phyloP scores from a whole-genome alignment of 768 basidiomycete species.

The Basidioascus undulatus region DNA sequence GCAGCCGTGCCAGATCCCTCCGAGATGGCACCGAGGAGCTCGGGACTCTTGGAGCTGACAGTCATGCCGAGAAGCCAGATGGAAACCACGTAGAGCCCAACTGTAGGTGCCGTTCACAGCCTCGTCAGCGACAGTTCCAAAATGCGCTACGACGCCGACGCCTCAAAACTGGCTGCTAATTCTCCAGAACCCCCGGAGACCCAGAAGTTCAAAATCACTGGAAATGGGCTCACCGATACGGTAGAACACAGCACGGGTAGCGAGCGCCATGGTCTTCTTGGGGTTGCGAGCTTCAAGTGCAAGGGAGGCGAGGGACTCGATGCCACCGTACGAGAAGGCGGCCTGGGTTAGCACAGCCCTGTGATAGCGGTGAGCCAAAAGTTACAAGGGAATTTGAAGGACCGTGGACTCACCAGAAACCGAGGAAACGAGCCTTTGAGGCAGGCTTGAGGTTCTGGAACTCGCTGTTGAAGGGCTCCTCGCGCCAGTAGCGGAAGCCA shows the following conservation, averaged over 20 bases:
- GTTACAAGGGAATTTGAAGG: too few relatives aligned
- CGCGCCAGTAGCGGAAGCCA: conserved; percentile 22
- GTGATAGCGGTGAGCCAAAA: conserved; percentile 24
- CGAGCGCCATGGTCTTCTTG: conserved; percentile 51
- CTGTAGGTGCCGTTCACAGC: conserved; percentile 18
- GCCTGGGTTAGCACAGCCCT: conserved; percentile 27
- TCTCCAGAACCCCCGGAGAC: too few relatives aligned
- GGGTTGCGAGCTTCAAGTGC: conserved; percentile 58
- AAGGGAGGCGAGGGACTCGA: conserved; percentile 49
- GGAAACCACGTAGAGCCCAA: not conserved
- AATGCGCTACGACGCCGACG: too few relatives aligned
- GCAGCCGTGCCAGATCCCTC: conserved; percentile 39
- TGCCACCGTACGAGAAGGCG: conserved; percentile 53
- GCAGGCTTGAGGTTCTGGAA: conserved; percentile 1
- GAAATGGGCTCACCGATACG: conserved; percentile 56
- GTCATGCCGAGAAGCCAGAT: not conserved
- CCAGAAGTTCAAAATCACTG: conserved; percentile 18
- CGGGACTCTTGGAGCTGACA: not conserved
- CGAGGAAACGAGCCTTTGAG: conserved; percentile 18
- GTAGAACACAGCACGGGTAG: conserved; percentile 51
- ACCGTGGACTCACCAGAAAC: conserved; percentile 21
- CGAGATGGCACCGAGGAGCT: conserved; percentile 45
- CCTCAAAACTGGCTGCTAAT: too few relatives aligned
- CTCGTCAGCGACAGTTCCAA: too few relatives aligned
- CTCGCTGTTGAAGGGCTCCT: conserved; percentile 8